These are phyloP conservation scores for Periconia digitata DNA, from an alignment of 2,329 filamentous ascomycete species.

Conservation along the genomic window DNA sequence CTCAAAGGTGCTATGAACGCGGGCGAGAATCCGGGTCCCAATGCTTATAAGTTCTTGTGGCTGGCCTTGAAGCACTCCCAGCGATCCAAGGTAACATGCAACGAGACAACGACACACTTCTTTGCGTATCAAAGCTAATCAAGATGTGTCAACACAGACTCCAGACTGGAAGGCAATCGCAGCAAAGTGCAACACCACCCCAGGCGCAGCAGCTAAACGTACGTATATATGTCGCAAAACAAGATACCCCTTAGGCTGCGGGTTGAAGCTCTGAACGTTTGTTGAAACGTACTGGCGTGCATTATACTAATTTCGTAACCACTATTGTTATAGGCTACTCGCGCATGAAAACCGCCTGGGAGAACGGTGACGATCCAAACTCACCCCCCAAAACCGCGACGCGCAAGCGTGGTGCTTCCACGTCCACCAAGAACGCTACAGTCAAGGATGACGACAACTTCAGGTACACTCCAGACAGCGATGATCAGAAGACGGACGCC, in stretches of 20 bases:
- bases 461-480: background rate
- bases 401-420: conserved; percentile 2
- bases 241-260: too few species aligned
- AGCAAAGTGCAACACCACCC: conserved; percentile 25
- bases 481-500: background rate
- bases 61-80: conserved; percentile 28
- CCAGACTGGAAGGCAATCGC: conserved; percentile 35
- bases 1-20: conserved; percentile 29
- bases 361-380: conserved; percentile 16
- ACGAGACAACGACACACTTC: too few species aligned
- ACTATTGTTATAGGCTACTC: too few species aligned
- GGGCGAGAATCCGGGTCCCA: conserved; percentile 14
- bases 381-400: conserved; percentile 5
- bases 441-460: background rate
- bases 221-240: too few species aligned
- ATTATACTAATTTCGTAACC: too few species aligned
- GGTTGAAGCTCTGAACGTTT: too few species aligned
- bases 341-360: conserved; percentile 34
- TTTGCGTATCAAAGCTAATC: background rate
- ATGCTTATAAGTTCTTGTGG: conserved; percentile 31
- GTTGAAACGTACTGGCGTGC: too few species aligned
- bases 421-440: conserved; percentile 15
- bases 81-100: conserved; percentile 22
- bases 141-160: conserved; percentile 5
- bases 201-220: conserved; percentile 36